Conservation (phyloP, 78 protist species). For the Polysphondylium violaceum region DNA sequence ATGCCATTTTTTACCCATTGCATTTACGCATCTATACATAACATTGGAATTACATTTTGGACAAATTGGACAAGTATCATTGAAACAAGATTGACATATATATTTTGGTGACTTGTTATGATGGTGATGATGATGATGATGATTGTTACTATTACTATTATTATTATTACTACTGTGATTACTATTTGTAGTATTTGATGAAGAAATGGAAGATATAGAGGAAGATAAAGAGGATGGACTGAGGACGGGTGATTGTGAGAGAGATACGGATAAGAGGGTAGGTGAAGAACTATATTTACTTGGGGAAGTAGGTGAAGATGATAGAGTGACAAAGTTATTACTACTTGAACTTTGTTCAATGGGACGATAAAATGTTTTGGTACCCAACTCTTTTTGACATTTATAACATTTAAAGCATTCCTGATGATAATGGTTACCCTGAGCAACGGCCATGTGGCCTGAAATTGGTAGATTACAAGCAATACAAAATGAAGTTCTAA, state of each 20-base stretch:
- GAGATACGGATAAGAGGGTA: neutral
- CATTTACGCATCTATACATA: constrained; percentile 64
- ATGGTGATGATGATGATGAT: neutral
- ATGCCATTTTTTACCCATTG: constrained; percentile 69
- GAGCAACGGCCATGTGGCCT: constrained; percentile 60
- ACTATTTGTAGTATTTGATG: neutral
- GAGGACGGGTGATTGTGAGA: neutral
- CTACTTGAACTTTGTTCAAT: neutral
- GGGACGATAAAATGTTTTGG: constrained; percentile 68
- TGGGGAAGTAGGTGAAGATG: constrained; percentile 34
- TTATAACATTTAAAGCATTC: constrained; percentile 64
- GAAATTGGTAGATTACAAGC: constrained; percentile 45
- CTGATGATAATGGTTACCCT: constrained; percentile 44
- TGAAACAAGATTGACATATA: constrained; percentile 58
- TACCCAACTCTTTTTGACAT: constrained; percentile 25
- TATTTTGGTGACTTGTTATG: constrained; percentile 24
- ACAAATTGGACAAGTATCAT: constrained; percentile 52
- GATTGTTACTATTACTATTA: too few species aligned
- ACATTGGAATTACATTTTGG: constrained; percentile 51
- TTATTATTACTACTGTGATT: neutral
- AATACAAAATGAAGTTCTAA: constrained; percentile 42
- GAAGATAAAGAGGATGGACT: neutral
- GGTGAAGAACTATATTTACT: neutral
- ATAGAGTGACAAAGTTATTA: constrained; percentile 30
- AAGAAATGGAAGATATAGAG: neutral